A percentile compares a stretch with the other conserved stretches of the same genome.
Evolutionary conservation across 257 asterid species (phyloP).

Genomic region (Plantago ovata): DNA sequence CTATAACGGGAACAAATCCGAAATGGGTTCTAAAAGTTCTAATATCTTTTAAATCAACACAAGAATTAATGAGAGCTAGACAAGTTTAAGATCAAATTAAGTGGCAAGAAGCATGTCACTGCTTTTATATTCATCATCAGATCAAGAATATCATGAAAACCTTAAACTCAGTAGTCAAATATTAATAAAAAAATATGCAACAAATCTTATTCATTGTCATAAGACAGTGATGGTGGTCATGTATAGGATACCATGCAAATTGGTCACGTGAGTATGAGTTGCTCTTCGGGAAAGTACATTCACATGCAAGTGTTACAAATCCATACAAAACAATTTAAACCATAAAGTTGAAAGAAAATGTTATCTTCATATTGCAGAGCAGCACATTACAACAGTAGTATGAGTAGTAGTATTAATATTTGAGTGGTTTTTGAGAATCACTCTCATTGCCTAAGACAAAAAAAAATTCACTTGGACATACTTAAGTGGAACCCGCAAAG

Average conservation of each 20-base stretch:
- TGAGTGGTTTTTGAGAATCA: constrained; percentile 15
- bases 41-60: too few species aligned
- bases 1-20: too few species aligned
- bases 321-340: constrained; percentile 35
- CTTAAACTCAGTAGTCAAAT: neutral
- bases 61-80: too few species aligned
- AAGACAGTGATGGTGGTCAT: constrained; percentile 10
- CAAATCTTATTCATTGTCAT: constrained; percentile 17
- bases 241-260: constrained; percentile 27
- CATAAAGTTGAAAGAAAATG: constrained; percentile 31
- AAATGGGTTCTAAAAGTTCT: too few species aligned
- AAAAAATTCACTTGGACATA: constrained; percentile 6
- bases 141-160: constrained; percentile 2
- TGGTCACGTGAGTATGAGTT: constrained; percentile 58
- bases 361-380: constrained; percentile 12
- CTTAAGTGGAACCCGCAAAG: neutral
- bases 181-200: neutral
- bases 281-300: constrained; percentile 52
- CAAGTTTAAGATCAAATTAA: neutral
- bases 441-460: constrained; percentile 19
- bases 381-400: constrained; percentile 11
- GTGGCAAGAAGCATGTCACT: neutral
- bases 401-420: neutral
- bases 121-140: neutral
- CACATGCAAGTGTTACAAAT: constrained; percentile 59